These are phyloP conservation scores for Dionaea muscipula DNA, from an alignment of 179 eudicot species.

Conservation along the genomic window DNA sequence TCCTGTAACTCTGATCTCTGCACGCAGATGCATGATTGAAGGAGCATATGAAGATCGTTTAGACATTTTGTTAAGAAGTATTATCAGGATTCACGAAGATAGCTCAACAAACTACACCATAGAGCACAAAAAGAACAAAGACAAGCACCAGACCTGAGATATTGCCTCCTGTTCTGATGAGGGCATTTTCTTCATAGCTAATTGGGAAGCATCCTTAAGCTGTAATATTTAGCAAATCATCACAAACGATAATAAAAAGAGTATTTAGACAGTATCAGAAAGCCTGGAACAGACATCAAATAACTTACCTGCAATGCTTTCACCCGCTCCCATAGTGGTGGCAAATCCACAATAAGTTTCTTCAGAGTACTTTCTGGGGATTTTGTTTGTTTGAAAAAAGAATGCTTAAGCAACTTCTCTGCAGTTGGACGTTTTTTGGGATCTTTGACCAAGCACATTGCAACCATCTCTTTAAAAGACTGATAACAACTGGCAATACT, in stretches of 20 bases:
- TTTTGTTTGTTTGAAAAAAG: constrained; percentile 88
- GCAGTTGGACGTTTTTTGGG: constrained; percentile 91
- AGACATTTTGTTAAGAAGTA: neutral
- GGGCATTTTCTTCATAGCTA: constrained; percentile 91
- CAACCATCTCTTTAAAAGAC: constrained; percentile 97
- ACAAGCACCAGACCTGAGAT: constrained; percentile 52
- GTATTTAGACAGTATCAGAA: constrained; percentile 7
- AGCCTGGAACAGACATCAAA: constrained; percentile 4
- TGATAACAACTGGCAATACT: constrained; percentile 26
- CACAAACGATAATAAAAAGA: constrained; percentile 6
- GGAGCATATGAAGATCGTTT: too few relatives aligned
- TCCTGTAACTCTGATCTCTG: too few relatives aligned
- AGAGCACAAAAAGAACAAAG: neutral
- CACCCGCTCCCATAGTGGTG: constrained; percentile 89
- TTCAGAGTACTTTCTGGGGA: constrained; percentile 78
- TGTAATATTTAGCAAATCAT: constrained; percentile 21
- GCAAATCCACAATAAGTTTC: constrained; percentile 77
- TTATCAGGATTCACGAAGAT: neutral
- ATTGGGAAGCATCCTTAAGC: constrained; percentile 91
- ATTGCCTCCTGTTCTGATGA: constrained; percentile 94
- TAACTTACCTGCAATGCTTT: constrained; percentile 65
- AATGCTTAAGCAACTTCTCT: constrained; percentile 83
- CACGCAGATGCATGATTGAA: too few relatives aligned
- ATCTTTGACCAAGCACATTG: constrained; percentile 99
- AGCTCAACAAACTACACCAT: neutral